Conservation (phyloP, 2,329 filamentous ascomycete species). For the Trichophyton schoenleinii region DNA sequence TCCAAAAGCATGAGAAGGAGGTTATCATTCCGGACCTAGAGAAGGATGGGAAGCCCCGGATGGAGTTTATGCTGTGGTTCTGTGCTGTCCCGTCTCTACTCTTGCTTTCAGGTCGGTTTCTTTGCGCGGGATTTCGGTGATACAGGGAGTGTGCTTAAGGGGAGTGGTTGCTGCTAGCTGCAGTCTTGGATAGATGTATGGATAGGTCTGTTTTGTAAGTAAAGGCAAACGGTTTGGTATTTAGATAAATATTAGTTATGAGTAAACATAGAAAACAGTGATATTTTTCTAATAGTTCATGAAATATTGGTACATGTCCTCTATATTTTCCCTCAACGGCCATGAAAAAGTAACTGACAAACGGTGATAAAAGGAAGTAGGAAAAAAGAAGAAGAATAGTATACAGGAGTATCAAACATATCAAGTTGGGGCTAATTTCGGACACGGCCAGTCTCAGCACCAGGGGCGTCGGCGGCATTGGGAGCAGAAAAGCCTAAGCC, state of each 20-base stretch:
- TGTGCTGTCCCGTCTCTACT: constrained; percentile 3
- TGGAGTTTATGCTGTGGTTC: constrained; percentile 6
- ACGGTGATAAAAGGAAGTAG: background rate
- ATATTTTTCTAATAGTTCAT: background rate
- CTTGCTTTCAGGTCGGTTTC: constrained; percentile 1
- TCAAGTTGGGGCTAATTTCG: constrained; percentile 8
- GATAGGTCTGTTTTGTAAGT: background rate
- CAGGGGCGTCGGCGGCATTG: constrained; percentile 1
- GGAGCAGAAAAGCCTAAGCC: constrained; percentile 37
- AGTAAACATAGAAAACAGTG: background rate
- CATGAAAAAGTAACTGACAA: background rate
- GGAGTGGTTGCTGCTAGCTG: no score
- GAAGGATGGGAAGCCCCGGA: background rate
- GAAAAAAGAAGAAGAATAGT: background rate
- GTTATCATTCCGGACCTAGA: background rate
- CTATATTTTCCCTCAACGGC: constrained; percentile 1
- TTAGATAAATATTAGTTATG: background rate
- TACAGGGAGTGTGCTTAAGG: no score
- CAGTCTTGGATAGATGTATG: no score
- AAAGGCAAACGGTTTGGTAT: background rate
- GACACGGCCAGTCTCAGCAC: constrained; percentile 13
- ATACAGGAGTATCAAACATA: background rate
- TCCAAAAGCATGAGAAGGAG: background rate
- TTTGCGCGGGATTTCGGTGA: background rate
- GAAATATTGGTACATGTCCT: background rate